Evolutionary conservation across 2,329 filamentous ascomycete genomes (phyloP), one percentile per base, ranked within the genome.

Genomic region (Herpotrichia juniperi): DNA sequence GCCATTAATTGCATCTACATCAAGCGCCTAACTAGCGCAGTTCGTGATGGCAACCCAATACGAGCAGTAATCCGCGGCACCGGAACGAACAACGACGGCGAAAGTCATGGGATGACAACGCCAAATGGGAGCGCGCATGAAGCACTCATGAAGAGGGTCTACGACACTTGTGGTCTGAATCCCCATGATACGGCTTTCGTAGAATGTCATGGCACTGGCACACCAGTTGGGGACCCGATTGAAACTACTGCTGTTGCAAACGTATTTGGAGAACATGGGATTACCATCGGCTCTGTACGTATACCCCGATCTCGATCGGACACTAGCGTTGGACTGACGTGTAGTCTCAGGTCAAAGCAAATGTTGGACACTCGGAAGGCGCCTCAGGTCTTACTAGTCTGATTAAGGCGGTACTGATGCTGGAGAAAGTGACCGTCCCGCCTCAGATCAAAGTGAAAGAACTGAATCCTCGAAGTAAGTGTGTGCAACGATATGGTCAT

Each of bases 181-280:
- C 39, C 47, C 1, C 12, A 4, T 3, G 28, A 46, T 8, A 53
- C 50, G 3, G 25, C 42, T 14, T 56, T 53, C n/a, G 46, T 56
- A 10, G 53, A 58, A 54, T 65, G 65, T 1, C 73, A 75, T 51
- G 37, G 47, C 25, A 8, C 40, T 47, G 19, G 83, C 4, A 86
- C 83, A 1, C 76, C 78, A 39, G 82, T 79, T 2, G 82, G 83
- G 3, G 57, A 60, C 26, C 51, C 57, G 1, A 50, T 58, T 16
- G 60, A 66, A 40, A 50, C 50, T 1, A 26, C 30, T 12, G 50
- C 46, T 3, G 42, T 56, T 17, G 37, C 22, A 2, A 28, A 30
- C 2, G 46, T 46, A 1, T 48, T 57, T 42, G 17, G 21, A 2
- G 7, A 16, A 35, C 9, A 16, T 35, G 32, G 9, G 8, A 9